Evolutionary conservation across 768 basidiomycete species (phyloP).

Genomic region (Auriscalpium orientale): DNA sequence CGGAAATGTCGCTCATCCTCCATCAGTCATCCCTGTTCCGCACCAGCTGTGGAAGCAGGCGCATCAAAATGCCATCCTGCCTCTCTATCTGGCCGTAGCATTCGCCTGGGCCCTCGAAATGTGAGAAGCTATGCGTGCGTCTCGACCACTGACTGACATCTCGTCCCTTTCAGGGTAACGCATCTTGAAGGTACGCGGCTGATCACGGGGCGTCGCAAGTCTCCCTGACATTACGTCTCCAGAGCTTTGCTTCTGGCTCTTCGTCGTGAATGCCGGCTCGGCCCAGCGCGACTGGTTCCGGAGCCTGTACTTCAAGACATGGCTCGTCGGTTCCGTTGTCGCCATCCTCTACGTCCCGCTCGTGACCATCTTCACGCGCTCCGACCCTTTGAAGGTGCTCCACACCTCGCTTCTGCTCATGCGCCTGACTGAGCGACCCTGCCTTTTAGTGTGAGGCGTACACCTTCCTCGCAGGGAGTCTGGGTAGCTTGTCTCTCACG

Average conservation of each 20-base stretch:
- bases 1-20: not conserved
- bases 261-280: conserved; percentile 61
- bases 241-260: conserved; percentile 88
- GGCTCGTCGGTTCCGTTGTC: conserved; percentile 56
- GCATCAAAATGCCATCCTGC: conserved; percentile 48
- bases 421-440: not conserved
- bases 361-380: conserved; percentile 55
- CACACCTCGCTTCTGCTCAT: not conserved
- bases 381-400: conserved; percentile 49
- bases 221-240: conserved; percentile 1
- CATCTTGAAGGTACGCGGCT: conserved; percentile 63
- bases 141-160: not conserved
- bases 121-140: conserved; percentile 31
- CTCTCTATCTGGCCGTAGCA: conserved; percentile 56
- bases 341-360: conserved; percentile 64
- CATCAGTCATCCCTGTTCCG: conserved; percentile 59
- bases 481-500: conserved; percentile 64
- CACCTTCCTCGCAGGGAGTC: conserved; percentile 60
- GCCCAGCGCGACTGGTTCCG: conserved; percentile 70
- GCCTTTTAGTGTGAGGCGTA: conserved; percentile 55
- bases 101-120: conserved; percentile 70
- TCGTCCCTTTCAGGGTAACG: conserved; percentile 44
- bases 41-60: conserved; percentile 44
- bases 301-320: conserved; percentile 65
- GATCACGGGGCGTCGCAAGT: not conserved